phyloP scores from a whole-genome alignment of 2,329 filamentous ascomycete species.

The Neonectria magnoliae region DNA sequence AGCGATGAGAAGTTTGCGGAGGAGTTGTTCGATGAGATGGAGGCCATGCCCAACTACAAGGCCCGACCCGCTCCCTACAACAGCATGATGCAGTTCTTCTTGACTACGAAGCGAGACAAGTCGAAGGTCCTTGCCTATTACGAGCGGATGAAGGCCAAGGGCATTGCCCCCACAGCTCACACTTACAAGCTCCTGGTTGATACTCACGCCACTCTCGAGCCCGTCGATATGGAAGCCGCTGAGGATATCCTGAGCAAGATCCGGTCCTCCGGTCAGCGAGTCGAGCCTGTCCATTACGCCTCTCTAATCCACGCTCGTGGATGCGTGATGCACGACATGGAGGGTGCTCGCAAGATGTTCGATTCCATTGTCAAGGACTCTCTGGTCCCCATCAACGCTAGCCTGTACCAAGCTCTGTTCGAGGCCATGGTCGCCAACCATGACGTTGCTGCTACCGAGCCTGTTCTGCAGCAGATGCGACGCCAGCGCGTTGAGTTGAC shows the following conservation, averaged over 20 bases:
- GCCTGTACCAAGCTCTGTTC: constrained; percentile 95
- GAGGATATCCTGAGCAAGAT: constrained; percentile 86
- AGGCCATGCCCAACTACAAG: constrained; percentile 98
- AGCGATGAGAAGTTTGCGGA: constrained; percentile 98
- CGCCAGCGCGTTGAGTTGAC: constrained; percentile 82
- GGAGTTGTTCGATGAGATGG: constrained; percentile 99
- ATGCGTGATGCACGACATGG: constrained; percentile 92
- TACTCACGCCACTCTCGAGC: constrained; percentile 92
- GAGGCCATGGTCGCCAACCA: constrained; percentile 98
- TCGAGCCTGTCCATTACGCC: constrained; percentile 95
- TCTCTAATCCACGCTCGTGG: constrained; percentile 96
- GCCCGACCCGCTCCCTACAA: constrained; percentile 97
- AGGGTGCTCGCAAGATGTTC: constrained; percentile 83
- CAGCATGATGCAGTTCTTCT: constrained; percentile 99
- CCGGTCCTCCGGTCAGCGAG: constrained; percentile 74
- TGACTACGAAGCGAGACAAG: constrained; percentile 96
- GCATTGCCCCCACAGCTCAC: constrained; percentile 91
- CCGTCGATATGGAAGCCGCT: constrained; percentile 86
- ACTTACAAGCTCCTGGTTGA: constrained; percentile 98
- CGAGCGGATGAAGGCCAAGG: constrained; percentile 88
- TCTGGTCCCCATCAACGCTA: constrained; percentile 78
- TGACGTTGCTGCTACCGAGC: constrained; percentile 78
- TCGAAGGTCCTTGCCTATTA: constrained; percentile 94
- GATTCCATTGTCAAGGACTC: constrained; percentile 78
- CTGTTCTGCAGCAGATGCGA: constrained; percentile 80